Conservation (phyloP, 1,284 basidiomycete genomes). For the Apiotrichum veenhuisii region DNA sequence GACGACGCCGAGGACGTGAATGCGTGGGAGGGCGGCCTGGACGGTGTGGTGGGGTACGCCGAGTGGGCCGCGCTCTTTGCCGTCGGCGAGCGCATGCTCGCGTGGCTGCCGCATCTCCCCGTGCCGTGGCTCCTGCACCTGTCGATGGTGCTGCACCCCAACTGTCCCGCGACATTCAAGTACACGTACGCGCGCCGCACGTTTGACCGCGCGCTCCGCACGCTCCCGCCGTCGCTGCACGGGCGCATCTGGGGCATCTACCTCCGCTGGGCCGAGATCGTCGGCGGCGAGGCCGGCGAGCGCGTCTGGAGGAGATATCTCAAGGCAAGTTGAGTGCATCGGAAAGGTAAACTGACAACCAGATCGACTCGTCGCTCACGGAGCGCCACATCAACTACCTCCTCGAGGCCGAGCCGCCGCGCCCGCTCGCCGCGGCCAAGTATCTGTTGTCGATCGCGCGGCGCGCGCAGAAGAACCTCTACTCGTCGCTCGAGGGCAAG, state of each 20-base stretch:
- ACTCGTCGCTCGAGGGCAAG: constrained; percentile 86
- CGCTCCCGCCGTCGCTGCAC: constrained; percentile 91
- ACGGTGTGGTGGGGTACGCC: constrained; percentile 82
- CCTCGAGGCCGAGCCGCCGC: constrained; percentile 65
- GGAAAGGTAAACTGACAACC: constrained; percentile 4
- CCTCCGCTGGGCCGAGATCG: constrained; percentile 85
- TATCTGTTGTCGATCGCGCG: constrained; percentile 77
- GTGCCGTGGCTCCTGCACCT: constrained; percentile 92
- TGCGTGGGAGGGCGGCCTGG: constrained; percentile 80
- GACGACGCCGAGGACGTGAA: constrained; percentile 80
- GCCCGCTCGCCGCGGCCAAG: constrained; percentile 91
- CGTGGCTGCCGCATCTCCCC: constrained; percentile 84
- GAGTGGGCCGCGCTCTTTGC: constrained; percentile 91
- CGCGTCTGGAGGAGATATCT: constrained; percentile 88
- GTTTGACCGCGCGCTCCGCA: constrained; percentile 90
- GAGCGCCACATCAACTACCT: constrained; percentile 77
- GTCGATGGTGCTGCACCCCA: constrained; percentile 82
- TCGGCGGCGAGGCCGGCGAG: constrained; percentile 79
- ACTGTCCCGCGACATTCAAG: constrained; percentile 78
- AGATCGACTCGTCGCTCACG: constrained; percentile 76
- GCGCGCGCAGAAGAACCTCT: constrained; percentile 76
- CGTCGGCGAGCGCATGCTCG: constrained; percentile 84
- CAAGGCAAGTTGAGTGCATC: constrained; percentile 46
- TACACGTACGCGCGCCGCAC: constrained; percentile 88
- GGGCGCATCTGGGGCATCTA: constrained; percentile 90